Evolutionary conservation across 768 basidiomycete genomes (phyloP).

Genomic region (Suillus clintonianus): DNA sequence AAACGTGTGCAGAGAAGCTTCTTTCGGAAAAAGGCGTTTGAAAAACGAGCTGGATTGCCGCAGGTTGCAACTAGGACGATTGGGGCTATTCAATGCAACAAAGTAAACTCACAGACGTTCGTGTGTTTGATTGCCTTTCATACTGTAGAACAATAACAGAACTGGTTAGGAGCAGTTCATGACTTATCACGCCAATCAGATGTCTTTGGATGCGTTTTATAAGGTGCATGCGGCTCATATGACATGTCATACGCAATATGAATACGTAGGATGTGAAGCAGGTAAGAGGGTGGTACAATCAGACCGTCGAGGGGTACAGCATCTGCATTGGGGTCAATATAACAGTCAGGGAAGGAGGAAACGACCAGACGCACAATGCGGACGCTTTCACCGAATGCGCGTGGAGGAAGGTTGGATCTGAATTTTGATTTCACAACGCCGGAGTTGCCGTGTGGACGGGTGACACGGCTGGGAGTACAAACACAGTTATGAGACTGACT

Average conservation of each 20-base stretch:
- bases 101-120: not conserved
- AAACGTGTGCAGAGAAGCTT: not conserved
- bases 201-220: slow-evolving; percentile 4
- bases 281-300: slow-evolving; percentile 31
- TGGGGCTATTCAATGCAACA: not conserved
- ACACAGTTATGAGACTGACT: not conserved
- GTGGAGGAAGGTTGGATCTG: slow-evolving; percentile 91
- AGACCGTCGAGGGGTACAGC: slow-evolving; percentile 90
- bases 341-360: slow-evolving; percentile 4
- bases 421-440: slow-evolving; percentile 99
- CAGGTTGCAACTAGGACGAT: not conserved
- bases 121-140: not conserved
- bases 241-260: slow-evolving; percentile 19
- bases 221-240: slow-evolving; percentile 23
- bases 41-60: not conserved
- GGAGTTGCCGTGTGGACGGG: slow-evolving; percentile 90
- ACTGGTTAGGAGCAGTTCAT: not conserved
- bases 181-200: not conserved
- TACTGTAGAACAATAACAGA: not conserved
- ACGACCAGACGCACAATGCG: slow-evolving; percentile 68
- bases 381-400: slow-evolving; percentile 89
- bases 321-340: slow-evolving; percentile 49
- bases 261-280: slow-evolving; percentile 23
- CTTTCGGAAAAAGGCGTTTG: not conserved
- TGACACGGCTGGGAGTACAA: slow-evolving; percentile 65